Evolutionary conservation across 805 yeast species (phyloP).

Genomic region (Wickerhamomyces chaumierensis): DNA sequence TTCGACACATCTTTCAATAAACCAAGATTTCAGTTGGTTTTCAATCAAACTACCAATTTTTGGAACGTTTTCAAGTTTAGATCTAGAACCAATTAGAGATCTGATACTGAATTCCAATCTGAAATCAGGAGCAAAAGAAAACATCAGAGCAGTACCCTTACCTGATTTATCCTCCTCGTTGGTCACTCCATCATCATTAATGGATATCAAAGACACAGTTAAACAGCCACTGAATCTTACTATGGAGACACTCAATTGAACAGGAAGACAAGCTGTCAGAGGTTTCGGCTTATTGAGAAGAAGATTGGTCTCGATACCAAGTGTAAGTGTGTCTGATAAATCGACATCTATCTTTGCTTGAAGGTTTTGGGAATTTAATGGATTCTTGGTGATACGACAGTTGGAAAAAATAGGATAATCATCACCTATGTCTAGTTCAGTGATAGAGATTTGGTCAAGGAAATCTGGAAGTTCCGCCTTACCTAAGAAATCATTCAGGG

Average conservation of each 20-base stretch:
- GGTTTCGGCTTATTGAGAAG: slow-evolving; percentile 76
- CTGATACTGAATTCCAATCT: slow-evolving; percentile 80
- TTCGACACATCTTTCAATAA: slow-evolving; percentile 84
- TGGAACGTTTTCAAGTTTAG: slow-evolving; percentile 88
- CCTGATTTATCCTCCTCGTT: slow-evolving; percentile 12
- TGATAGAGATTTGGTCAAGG: slow-evolving; percentile 64
- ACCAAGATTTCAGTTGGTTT: slow-evolving; percentile 74
- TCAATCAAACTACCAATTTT: slow-evolving; percentile 81
- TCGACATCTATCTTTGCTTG: slow-evolving; percentile 92
- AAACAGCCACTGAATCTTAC: slow-evolving; percentile 87
- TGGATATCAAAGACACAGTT: slow-evolving; percentile 44
- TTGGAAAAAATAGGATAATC: slow-evolving; percentile 93
- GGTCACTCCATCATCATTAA: slow-evolving; percentile 9
- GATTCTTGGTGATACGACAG: slow-evolving; percentile 64
- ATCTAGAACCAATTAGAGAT: slow-evolving; percentile 84
- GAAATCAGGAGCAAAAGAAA: slow-evolving; percentile 88
- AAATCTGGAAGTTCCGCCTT: slow-evolving; percentile 64
- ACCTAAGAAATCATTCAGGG: slow-evolving; percentile 55
- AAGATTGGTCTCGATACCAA: slow-evolving; percentile 75
- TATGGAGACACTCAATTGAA: slow-evolving; percentile 73
- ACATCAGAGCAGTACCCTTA: slow-evolving; percentile 63
- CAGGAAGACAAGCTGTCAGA: slow-evolving; percentile 77
- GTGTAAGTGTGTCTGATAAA: slow-evolving; percentile 72
- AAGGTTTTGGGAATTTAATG: slow-evolving; percentile 33
- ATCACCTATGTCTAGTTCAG: slow-evolving; percentile 87